Evolutionary conservation across 805 yeast genomes (phyloP).

Genomic region (Candida endomychidarum): DNA sequence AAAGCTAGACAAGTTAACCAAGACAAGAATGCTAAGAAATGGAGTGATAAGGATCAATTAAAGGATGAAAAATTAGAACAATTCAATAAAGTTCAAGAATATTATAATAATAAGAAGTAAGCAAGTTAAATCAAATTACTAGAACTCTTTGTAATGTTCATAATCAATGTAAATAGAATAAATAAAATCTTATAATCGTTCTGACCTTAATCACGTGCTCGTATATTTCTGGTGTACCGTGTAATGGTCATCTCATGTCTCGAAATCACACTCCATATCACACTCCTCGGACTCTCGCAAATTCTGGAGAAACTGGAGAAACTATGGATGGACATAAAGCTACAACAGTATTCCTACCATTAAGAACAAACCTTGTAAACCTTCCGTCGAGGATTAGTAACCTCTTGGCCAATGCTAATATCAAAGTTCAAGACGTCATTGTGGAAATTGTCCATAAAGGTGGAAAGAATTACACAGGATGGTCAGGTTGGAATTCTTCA

Average conservation of each 20-base stretch:
- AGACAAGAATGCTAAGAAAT: constrained; percentile 33
- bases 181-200: neutral
- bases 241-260: no score
- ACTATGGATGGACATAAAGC: constrained; percentile 41
- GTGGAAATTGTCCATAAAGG: constrained; percentile 41
- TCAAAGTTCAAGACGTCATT: constrained; percentile 58
- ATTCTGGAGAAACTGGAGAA: constrained; percentile 20
- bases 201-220: no score
- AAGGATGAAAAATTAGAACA: constrained; percentile 18
- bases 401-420: constrained; percentile 49
- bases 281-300: no score
- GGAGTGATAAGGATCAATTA: constrained; percentile 22
- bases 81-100: constrained; percentile 26
- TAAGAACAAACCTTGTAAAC: constrained; percentile 52
- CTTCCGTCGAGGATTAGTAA: constrained; percentile 51
- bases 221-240: no score
- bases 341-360: constrained; percentile 27
- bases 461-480: constrained; percentile 50
- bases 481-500: constrained; percentile 59
- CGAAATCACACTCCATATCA: no score
- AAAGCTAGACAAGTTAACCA: constrained; percentile 56
- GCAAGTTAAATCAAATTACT: no score
- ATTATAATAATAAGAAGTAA: constrained; percentile 13
- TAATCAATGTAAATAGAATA: no score
- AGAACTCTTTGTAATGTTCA: no score